Conservation (phyloP, 495 filamentous ascomycete genomes). For the Penicillium argentinense region DNA sequence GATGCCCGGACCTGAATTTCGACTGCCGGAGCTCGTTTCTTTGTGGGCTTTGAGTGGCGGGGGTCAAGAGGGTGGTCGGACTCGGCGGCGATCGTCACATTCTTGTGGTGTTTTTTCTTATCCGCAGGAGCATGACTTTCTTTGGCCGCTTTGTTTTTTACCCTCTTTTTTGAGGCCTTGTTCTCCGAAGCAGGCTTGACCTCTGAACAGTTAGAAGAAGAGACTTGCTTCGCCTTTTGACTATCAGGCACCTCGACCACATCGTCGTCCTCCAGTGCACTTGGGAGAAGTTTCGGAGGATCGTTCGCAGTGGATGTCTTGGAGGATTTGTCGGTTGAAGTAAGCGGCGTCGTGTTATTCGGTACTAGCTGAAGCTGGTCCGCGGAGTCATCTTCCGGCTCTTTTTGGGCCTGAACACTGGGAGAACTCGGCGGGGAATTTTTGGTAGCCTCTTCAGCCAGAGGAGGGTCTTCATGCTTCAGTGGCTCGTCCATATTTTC, state of each 20-base stretch:
- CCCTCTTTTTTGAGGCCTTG: too few species aligned
- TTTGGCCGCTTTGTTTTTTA: too few species aligned
- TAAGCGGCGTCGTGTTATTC: not conserved
- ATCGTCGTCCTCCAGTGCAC: conserved; percentile 8
- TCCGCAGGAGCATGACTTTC: too few species aligned
- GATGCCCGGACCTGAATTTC: conserved; percentile 23
- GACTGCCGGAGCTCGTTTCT: not conserved
- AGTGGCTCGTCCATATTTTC: not conserved
- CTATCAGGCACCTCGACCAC: conserved; percentile 37
- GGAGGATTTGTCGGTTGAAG: not conserved
- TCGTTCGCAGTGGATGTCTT: not conserved
- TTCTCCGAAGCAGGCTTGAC: not conserved
- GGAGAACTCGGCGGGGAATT: not conserved
- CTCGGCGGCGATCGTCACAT: too few species aligned
- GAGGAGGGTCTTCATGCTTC: not conserved
- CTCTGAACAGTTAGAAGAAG: not conserved
- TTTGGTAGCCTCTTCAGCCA: not conserved
- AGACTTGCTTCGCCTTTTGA: conserved; percentile 17
- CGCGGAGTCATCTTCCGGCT: not conserved
- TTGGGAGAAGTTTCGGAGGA: not conserved
- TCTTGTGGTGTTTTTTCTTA: conserved; percentile 5
- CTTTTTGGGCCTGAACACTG: not conserved
- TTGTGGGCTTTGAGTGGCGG: not conserved
- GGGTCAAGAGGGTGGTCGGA: not conserved
- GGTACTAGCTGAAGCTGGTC: conserved; percentile 13